phyloP scores from a whole-genome alignment of 371 early-diverging fungal species.

The Rhizopus arrhizus region DNA sequence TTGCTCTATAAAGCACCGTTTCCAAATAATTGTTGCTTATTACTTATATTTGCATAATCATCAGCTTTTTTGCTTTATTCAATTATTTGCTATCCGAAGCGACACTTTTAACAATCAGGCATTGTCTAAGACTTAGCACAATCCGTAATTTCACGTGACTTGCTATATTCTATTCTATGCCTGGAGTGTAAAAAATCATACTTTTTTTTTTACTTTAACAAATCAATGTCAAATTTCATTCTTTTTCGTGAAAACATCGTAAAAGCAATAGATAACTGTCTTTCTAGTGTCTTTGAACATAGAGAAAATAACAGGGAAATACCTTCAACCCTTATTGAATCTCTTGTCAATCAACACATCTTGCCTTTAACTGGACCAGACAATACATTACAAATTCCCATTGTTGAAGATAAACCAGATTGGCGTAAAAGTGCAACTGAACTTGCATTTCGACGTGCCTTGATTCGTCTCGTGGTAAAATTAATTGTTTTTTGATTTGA shows the following conservation, averaged over 20 bases:
- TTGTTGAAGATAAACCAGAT: constrained; percentile 31
- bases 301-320: constrained; percentile 13
- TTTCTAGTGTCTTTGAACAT: constrained; percentile 7
- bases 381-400: constrained; percentile 18
- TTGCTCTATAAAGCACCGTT: no score
- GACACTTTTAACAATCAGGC: no score
- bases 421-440: constrained; percentile 51
- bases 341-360: constrained; percentile 22
- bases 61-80: no score
- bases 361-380: constrained; percentile 28
- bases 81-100: no score
- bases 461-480: constrained; percentile 37
- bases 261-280: constrained; percentile 19
- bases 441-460: constrained; percentile 31
- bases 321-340: constrained; percentile 20
- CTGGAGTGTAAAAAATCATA: neutral
- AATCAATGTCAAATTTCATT: constrained; percentile 29
- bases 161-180: no score
- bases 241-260: constrained; percentile 17
- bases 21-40: no score
- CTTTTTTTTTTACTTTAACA: neutral
- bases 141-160: no score
- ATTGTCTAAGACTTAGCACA: no score
- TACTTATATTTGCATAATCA: no score
- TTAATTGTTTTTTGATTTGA: neutral